Evolutionary conservation across 1,284 basidiomycete species (phyloP).

Genomic region (Cutaneotrichosporon dermatis): DNA sequence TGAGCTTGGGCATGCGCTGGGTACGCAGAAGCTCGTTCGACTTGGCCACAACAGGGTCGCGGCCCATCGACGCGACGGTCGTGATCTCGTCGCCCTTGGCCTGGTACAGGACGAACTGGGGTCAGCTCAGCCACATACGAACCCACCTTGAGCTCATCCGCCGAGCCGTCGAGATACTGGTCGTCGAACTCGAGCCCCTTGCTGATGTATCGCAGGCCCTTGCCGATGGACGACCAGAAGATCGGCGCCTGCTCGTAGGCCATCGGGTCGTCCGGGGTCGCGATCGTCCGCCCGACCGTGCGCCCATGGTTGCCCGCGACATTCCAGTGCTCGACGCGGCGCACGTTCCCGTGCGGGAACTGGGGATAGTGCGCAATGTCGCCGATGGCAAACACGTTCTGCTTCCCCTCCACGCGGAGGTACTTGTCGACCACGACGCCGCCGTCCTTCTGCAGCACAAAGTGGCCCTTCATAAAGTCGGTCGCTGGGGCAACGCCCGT

Average conservation of each 20-base stretch:
- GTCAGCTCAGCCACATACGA: background rate
- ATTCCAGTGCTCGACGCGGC: constrained; percentile 47
- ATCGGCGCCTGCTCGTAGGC: constrained; percentile 66
- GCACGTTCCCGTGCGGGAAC: constrained; percentile 43
- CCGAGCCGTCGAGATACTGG: constrained; percentile 69
- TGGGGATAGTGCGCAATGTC: constrained; percentile 84
- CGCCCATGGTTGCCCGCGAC: constrained; percentile 82
- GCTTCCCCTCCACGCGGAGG: constrained; percentile 61
- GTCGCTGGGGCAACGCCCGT: constrained; percentile 86
- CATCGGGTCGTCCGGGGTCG: constrained; percentile 40
- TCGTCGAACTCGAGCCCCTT: constrained; percentile 63
- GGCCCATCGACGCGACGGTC: constrained; percentile 66
- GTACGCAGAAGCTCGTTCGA: constrained; percentile 74
- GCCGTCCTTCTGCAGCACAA: constrained; percentile 68
- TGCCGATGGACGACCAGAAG: constrained; percentile 75
- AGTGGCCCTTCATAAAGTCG: constrained; percentile 65
- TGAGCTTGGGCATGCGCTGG: constrained; percentile 72
- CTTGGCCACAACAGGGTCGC: constrained; percentile 66
- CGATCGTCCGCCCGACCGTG: constrained; percentile 70
- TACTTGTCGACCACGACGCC: constrained; percentile 77
- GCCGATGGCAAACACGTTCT: constrained; percentile 76
- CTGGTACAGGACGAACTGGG: constrained; percentile 80
- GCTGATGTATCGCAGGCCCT: constrained; percentile 77
- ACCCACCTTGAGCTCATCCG: constrained; percentile 68
- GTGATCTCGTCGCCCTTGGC: constrained; percentile 70